Evolutionary conservation across 2,329 filamentous ascomycete species (phyloP).

Genomic region (Neonectria coccinea): DNA sequence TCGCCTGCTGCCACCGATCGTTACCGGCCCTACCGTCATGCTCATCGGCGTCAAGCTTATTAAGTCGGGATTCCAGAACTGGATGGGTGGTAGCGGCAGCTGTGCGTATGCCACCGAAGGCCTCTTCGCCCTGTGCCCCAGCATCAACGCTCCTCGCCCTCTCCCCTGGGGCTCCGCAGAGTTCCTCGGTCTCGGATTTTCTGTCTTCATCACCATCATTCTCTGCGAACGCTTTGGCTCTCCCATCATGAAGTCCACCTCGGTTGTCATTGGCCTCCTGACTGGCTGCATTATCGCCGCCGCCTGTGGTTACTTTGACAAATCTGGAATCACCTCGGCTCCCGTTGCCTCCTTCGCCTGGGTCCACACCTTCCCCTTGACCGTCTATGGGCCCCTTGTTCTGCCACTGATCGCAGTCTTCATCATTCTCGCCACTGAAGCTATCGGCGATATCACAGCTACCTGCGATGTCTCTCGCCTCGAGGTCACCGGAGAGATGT

Average conservation of each 20-base stretch:
- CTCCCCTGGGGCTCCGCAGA: constrained; percentile 84
- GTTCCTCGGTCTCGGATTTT: constrained; percentile 82
- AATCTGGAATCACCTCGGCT: constrained; percentile 76
- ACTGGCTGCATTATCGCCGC: constrained; percentile 83
- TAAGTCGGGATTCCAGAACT: constrained; percentile 77
- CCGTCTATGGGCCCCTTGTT: constrained; percentile 78
- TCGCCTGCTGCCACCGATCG: constrained; percentile 81
- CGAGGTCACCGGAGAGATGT: constrained; percentile 77
- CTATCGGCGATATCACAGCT: constrained; percentile 83
- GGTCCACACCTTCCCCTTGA: constrained; percentile 81
- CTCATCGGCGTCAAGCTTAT: constrained; percentile 82
- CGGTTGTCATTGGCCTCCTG: constrained; percentile 79
- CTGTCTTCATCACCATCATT: constrained; percentile 83
- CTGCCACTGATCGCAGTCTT: constrained; percentile 77
- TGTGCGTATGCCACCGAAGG: constrained; percentile 64
- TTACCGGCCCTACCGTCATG: constrained; percentile 77
- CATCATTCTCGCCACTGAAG: constrained; percentile 81
- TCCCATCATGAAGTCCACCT: constrained; percentile 85
- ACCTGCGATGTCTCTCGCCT: constrained; percentile 84
- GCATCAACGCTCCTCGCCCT: constrained; percentile 75
- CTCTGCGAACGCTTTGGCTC: constrained; percentile 84
- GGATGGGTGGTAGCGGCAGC: constrained; percentile 79
- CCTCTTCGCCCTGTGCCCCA: constrained; percentile 74
- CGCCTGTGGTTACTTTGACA: constrained; percentile 82
- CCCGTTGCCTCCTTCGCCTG: constrained; percentile 81